phyloP scores from a whole-genome alignment of 2,329 filamentous ascomycete genomes.

The Cytospora piceicola region DNA sequence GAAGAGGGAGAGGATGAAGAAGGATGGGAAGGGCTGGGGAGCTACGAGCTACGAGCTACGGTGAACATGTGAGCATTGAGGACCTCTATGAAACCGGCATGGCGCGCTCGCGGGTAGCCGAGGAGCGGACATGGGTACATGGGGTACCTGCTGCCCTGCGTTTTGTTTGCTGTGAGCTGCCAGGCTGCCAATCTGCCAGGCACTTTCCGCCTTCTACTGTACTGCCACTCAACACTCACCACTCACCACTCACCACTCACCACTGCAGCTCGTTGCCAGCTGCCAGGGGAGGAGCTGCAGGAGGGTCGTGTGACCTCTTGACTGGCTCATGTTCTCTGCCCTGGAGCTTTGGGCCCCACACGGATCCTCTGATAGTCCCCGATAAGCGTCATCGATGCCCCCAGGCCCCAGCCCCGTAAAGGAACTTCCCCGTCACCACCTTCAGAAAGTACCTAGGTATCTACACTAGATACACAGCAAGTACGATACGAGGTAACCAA shows the following conservation, averaged over 20 bases:
- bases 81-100: neutral
- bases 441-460: too few species aligned
- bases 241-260: neutral
- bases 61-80: constrained; percentile 6
- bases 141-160: neutral
- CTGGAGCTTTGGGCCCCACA: constrained; percentile 14
- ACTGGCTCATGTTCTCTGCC: constrained; percentile 16
- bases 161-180: constrained; percentile 9
- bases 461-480: too few species aligned
- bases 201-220: neutral
- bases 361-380: constrained; percentile 25
- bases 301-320: constrained; percentile 26
- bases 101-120: neutral
- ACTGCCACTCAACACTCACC: too few species aligned
- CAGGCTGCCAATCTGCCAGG: too few species aligned
- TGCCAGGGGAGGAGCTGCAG: constrained; percentile 9
- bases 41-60: neutral
- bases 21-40: neutral
- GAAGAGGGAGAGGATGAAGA: constrained; percentile 1
- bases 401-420: neutral
- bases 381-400: constrained; percentile 25
- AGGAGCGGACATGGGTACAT: neutral
- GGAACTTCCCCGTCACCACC: too few species aligned
- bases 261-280: neutral
- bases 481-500: too few species aligned